Conservation (phyloP, 352 stramenopile genomes). For the Plasmopara viticola region DNA sequence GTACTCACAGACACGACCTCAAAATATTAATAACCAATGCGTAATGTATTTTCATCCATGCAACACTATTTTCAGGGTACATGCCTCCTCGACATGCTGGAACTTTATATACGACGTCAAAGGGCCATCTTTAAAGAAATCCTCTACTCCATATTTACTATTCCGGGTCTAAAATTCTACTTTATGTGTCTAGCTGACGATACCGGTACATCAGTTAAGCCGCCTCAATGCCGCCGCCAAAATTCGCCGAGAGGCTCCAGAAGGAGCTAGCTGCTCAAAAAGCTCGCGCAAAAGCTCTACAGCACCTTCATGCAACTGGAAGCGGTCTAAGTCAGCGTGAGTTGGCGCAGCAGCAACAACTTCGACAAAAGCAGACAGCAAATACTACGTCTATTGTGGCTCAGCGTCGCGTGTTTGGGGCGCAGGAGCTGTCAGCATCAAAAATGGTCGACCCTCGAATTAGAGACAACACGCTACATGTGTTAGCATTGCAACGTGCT, state of each 20-base stretch:
- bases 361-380: constrained; percentile 38
- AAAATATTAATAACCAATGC: constrained; percentile 11
- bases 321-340: constrained; percentile 65
- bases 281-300: constrained; percentile 53
- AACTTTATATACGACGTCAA: no score
- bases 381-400: constrained; percentile 41
- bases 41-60: no score
- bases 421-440: constrained; percentile 8
- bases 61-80: no score
- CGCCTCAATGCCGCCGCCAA: background rate
- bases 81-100: no score
- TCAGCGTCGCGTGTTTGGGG: constrained; percentile 26
- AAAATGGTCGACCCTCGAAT: constrained; percentile 36
- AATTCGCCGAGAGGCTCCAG: constrained; percentile 33
- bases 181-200: no score
- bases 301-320: constrained; percentile 53
- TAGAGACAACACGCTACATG: constrained; percentile 75
- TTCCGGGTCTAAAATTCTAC: no score
- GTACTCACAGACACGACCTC: constrained; percentile 12
- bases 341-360: constrained; percentile 47
- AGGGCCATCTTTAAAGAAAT: no score
- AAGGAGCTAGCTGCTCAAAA: constrained; percentile 58
- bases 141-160: no score
- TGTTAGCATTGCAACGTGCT: constrained; percentile 37
- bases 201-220: no score